Evolutionary conservation across 129 eudicot genomes (phyloP), one percentile per base, ranked within the genome.

Genomic region (Ambrosia trifida): DNA sequence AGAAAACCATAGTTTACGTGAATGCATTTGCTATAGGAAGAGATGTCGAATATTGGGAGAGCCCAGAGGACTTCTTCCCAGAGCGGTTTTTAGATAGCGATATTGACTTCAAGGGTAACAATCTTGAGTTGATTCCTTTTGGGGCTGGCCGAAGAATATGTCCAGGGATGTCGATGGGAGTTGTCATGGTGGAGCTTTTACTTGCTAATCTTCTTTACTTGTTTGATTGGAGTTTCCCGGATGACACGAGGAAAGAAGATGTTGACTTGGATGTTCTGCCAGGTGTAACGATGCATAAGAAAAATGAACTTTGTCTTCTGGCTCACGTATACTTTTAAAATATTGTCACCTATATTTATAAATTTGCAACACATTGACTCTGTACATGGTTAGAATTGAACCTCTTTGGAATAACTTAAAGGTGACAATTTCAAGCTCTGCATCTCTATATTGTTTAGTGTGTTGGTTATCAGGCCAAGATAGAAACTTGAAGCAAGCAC

Each of bases 111-210:
- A 74, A 35, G 64, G 79, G 79, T 18, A 28, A 18, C 28, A 66
- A 74, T 41, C 66, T 64, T 8, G 63, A 74, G 79, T 43, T 74
- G 11, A 74, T 65, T 7, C 79, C 79, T 0, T 74, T 74, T 51
- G 78, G 78, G 13, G 68, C 38, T 28, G 80, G 80, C 16, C 68
- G 68, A 45, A 75, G 74, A 66, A 75, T 75, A 14, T 75, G 79
- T 52, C 79, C 79, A 30, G 73, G 68, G 18, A 38, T 76, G 19
- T 13, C 68, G 24, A 66, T 53, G 74, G 74, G 80, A 58, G 31
- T 30, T 10, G 16, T 11, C 2, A 5, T 3, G 28, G 69, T 59
- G 62, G 70, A 66, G n/a, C 74, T 76, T 66, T 68, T 69, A 3
- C 80, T 54, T 68, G 75, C 74, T 41, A 66, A 68, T 44, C 80